Conservation (phyloP, 2,329 filamentous ascomycete genomes). For the Neonectria faginata region DNA sequence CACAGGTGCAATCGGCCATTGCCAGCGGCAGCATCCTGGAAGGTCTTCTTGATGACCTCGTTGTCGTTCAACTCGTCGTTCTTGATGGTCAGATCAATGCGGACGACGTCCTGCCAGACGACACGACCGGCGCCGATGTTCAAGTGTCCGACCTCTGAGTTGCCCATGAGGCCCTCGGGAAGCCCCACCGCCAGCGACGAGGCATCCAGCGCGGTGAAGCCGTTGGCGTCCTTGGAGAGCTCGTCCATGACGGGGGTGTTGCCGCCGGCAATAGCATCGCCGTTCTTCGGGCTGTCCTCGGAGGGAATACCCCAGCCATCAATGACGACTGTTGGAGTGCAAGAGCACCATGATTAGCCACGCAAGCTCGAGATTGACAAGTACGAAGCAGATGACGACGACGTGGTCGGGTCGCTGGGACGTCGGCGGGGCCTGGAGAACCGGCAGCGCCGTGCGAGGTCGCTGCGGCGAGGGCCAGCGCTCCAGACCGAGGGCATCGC, state of each 20-base stretch:
- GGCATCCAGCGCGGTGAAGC: conserved; percentile 93
- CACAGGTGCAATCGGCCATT: conserved; percentile 94
- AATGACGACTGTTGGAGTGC: conserved; percentile 83
- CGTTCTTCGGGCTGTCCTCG: conserved; percentile 82
- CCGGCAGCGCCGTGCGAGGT: conserved; percentile 38
- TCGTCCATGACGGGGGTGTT: conserved; percentile 95
- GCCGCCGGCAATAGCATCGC: conserved; percentile 94
- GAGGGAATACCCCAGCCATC: conserved; percentile 96
- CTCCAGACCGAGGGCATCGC: conserved; percentile 34
- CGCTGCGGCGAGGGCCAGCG: conserved; percentile 35
- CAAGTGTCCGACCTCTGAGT: conserved; percentile 97
- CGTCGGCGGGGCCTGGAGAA: conserved; percentile 26
- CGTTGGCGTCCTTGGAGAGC: conserved; percentile 83
- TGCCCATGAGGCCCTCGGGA: conserved; percentile 97
- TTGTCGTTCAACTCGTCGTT: conserved; percentile 82
- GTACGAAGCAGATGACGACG: conserved; percentile 62
- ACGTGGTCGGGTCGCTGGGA: conserved; percentile 51
- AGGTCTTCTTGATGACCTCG: conserved; percentile 79
- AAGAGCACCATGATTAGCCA: conserved; percentile 70
- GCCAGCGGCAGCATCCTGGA: conserved; percentile 83
- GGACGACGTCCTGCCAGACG: conserved; percentile 98
- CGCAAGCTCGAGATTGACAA: conserved; percentile 67
- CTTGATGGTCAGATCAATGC: conserved; percentile 94
- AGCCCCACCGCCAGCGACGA: conserved; percentile 96
- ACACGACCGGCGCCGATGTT: conserved; percentile 98